A percentile compares a stretch with the other conserved stretches of the same genome.
These are phyloP conservation scores for Lablab purpureus DNA, from an alignment of 306 rosid genomes.

Conservation along the genomic window DNA sequence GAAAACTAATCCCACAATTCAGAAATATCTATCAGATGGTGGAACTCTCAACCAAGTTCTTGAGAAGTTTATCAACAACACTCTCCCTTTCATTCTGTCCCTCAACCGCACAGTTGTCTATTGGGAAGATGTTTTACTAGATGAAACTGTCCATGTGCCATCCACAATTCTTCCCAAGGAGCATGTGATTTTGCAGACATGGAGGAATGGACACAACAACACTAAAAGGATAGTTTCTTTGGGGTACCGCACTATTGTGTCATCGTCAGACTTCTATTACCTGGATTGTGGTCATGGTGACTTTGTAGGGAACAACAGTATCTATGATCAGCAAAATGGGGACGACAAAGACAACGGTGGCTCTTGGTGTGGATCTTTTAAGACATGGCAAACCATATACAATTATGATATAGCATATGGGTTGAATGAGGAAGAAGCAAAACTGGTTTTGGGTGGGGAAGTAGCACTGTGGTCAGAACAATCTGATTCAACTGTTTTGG, in stretches of 20 bases:
- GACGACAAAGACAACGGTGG: slow-evolving; percentile 56
- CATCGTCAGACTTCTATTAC: slow-evolving; percentile 77
- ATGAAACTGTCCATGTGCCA: slow-evolving; percentile 50
- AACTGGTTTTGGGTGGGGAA: slow-evolving; percentile 86
- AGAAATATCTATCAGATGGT: slow-evolving; percentile 57
- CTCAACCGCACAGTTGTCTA: slow-evolving; percentile 78
- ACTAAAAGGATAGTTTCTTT: slow-evolving; percentile 76
- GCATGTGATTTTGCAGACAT: slow-evolving; percentile 78
- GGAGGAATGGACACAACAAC: slow-evolving; percentile 83
- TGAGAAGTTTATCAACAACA: slow-evolving; percentile 73
- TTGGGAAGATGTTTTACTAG: slow-evolving; percentile 81
- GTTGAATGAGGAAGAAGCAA: slow-evolving; percentile 67
- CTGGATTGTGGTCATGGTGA: slow-evolving; percentile 92
- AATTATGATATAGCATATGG: slow-evolving; percentile 77
- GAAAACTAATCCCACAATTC: slow-evolving; percentile 74
- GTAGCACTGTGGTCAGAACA: slow-evolving; percentile 91
- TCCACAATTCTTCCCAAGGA: slow-evolving; percentile 67
- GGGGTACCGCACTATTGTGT: slow-evolving; percentile 74
- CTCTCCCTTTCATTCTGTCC: slow-evolving; percentile 76
- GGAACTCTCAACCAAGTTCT: slow-evolving; percentile 81
- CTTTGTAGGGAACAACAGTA: slow-evolving; percentile 70
- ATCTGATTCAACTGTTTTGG: slow-evolving; percentile 76
- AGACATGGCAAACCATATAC: slow-evolving; percentile 86
- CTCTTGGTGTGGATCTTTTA: slow-evolving; percentile 92
- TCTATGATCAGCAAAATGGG: slow-evolving; percentile 54